These are phyloP conservation scores for Fusarium albosuccineum DNA, from an alignment of 2,329 filamentous ascomycete genomes.

Conservation along the genomic window DNA sequence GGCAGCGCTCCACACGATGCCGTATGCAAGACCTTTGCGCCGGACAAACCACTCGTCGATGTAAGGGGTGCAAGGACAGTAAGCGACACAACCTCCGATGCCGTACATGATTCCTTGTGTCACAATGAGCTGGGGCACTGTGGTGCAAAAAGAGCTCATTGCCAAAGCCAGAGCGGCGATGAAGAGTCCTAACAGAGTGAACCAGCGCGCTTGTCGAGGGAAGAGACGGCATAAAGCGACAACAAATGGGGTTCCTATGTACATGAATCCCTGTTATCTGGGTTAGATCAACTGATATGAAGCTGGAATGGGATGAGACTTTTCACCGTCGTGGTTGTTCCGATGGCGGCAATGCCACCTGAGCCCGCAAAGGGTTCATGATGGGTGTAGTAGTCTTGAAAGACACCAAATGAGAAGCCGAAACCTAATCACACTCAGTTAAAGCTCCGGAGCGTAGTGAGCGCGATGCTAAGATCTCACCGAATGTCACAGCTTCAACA, in stretches of 20 bases:
- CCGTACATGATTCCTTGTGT: constrained; percentile 71
- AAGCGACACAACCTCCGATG: constrained; percentile 65
- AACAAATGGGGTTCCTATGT: constrained; percentile 60
- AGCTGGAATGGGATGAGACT: rapidly evolving
- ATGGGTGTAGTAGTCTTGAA: constrained; percentile 73
- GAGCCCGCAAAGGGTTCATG: constrained; percentile 66
- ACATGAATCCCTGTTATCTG: constrained; percentile 44
- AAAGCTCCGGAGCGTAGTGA: rapidly evolving
- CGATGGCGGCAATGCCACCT: constrained; percentile 68
- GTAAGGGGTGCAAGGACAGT: constrained; percentile 65
- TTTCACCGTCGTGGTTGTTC: constrained; percentile 63
- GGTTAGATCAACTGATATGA: not conserved
- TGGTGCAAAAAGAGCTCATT: constrained; percentile 61
- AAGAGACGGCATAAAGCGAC: constrained; percentile 58
- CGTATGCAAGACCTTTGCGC: constrained; percentile 61
- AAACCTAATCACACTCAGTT: constrained; percentile 61
- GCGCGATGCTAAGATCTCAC: not conserved
- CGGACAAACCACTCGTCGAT: constrained; percentile 68
- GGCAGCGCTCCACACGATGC: constrained; percentile 61
- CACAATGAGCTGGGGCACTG: constrained; percentile 63
- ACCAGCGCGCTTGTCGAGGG: constrained; percentile 54
- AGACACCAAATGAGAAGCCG: constrained; percentile 74
- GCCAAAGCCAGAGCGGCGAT: constrained; percentile 62
- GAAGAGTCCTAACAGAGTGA: constrained; percentile 56
- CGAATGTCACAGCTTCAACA: constrained; percentile 39